Evolutionary conservation across 495 filamentous ascomycete genomes (phyloP).

Genomic region (Talaromyces nanjingensis): DNA sequence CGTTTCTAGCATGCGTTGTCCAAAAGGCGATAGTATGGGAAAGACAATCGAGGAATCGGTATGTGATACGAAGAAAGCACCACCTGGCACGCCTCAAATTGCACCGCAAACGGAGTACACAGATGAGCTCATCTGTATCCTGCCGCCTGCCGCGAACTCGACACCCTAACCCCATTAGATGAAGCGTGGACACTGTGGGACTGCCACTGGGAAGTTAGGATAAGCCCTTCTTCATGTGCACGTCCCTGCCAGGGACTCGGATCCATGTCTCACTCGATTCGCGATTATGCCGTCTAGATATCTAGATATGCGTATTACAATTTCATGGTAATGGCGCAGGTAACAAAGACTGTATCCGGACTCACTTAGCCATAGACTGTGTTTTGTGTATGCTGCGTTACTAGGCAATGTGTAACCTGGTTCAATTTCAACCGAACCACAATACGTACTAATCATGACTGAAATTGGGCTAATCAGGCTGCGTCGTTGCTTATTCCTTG

Average conservation of each 20-base stretch:
- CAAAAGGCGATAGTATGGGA: neutral
- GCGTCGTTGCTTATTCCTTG: neutral
- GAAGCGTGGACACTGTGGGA: neutral
- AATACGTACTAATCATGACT: neutral
- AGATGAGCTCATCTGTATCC: neutral
- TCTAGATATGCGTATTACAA: neutral
- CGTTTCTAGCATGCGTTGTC: neutral
- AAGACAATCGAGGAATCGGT: neutral
- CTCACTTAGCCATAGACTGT: neutral
- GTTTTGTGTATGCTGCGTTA: neutral
- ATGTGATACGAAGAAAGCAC: neutral
- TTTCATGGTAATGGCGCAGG: neutral
- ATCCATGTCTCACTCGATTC: slow-evolving; percentile 2
- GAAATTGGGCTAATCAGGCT: no score
- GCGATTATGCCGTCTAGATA: neutral
- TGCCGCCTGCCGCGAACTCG: neutral
- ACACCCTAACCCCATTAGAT: neutral
- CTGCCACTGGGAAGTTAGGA: neutral
- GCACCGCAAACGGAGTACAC: no score
- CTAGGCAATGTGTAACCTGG: neutral
- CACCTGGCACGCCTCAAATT: neutral
- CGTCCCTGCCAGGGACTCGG: no score
- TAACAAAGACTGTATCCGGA: neutral
- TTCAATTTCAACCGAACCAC: neutral
- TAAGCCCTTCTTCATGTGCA: neutral